Evolutionary conservation across 257 asterid species (phyloP), one percentile per base, ranked within the genome.

Genomic region (Rehmannia glutinosa): DNA sequence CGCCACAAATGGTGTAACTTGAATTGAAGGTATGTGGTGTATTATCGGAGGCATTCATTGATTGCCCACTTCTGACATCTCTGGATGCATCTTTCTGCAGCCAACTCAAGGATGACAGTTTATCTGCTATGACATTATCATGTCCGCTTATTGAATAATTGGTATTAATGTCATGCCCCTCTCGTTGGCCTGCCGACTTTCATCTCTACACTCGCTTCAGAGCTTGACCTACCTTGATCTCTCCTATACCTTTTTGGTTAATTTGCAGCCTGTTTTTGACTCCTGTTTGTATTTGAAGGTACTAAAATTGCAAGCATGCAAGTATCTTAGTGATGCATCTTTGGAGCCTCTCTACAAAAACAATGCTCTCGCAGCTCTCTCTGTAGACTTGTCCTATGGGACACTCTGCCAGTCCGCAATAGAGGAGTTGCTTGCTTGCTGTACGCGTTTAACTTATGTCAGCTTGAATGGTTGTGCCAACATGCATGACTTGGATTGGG

Each of bases 11-110:
- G 89, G 75, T 83, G 56, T 77, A 87, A 4, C 94, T 88, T 62
- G 94, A 88, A 67, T 72, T 88, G 71, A 84, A 86, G 80, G 94
- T 93, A 1, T 88, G 96, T 77, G 91, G 96, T 53, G 86, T 84
- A 36, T 51, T 88, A n/a, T 79, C 91, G 20, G 87, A 77, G 64
- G 96, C 94, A 67, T 71, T 80, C 65, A 82, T 86, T 42, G 63
- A 78, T 38, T 88, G 96, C 75, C 94, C 91, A 2, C 81, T 77
- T 24, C 75, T 88, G 56, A 81, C 89, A 60, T 84, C 89, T 69
- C 73, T 88, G 80, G 94, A 86, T 82, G 96, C 96, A 60, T 88
- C 96, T 43, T 88, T 88, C 78, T 88, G 96, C 89, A 75, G 94
- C 93, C 33, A 85, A 77, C 84, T 89, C 71, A 83, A 82, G 77